A percentile compares a stretch with the other conserved stretches of the same genome.
Conservation (phyloP, 1,284 basidiomycete species). For the Leccinum colubrinum region DNA sequence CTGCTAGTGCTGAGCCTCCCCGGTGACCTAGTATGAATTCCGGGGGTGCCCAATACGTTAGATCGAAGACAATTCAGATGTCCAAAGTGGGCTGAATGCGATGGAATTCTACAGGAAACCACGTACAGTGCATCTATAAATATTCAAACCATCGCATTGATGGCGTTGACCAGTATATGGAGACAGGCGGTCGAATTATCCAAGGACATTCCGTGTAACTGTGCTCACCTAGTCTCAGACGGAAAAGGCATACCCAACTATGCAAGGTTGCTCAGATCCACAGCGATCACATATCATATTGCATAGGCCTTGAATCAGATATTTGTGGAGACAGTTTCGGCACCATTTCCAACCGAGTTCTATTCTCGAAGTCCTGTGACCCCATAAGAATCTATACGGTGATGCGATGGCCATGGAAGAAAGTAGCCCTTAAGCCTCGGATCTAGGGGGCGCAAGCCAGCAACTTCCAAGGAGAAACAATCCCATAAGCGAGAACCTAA, state of each 20-base stretch:
- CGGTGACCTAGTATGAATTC: slow-evolving; percentile 1
- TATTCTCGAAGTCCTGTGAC: no score
- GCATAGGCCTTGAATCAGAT: no score
- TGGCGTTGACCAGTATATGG: background rate
- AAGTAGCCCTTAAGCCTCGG: background rate
- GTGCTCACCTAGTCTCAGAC: background rate
- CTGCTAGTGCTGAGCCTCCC: background rate
- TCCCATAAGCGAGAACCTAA: background rate
- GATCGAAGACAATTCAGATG: background rate
- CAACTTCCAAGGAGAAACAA: background rate
- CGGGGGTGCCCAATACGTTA: background rate
- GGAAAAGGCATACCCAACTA: background rate
- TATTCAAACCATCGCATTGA: background rate
- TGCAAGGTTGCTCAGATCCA: background rate
- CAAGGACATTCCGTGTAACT: background rate
- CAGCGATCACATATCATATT: no score
- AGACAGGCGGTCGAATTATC: background rate
- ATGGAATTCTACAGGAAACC: background rate
- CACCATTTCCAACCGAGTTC: no score
- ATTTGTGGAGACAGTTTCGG: no score
- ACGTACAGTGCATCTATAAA: background rate
- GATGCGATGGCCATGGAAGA: background rate
- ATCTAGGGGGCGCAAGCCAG: background rate
- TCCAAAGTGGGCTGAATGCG: background rate
- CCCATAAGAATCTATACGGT: background rate